Evolutionary conservation across 495 filamentous ascomycete genomes (phyloP).

Genomic region (Opeltia flavorubescens): DNA sequence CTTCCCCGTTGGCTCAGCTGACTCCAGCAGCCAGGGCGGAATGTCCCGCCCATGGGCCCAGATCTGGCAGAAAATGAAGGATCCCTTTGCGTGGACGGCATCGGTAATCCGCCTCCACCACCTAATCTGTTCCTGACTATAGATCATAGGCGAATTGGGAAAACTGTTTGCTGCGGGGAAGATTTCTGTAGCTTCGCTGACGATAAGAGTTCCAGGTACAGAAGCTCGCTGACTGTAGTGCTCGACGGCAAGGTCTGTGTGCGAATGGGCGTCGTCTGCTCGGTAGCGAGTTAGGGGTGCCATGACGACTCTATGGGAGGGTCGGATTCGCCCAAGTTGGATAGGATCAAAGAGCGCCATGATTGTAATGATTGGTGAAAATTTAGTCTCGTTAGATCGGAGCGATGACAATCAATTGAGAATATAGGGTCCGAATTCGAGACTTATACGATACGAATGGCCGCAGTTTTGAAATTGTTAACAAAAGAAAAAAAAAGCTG

Average conservation of each 20-base stretch:
- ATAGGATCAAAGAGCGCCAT: constrained; percentile 39
- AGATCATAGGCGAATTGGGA: constrained; percentile 50
- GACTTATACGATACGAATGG: too few relatives aligned
- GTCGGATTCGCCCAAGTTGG: constrained; percentile 32
- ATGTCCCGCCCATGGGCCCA: constrained; percentile 56
- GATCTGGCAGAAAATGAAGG: constrained; percentile 52
- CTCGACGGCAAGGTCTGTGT: constrained; percentile 28
- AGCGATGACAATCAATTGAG: too few relatives aligned
- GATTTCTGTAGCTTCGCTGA: constrained; percentile 54
- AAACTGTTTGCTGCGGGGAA: constrained; percentile 36
- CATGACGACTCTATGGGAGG: constrained; percentile 39
- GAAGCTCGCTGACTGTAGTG: constrained; percentile 52
- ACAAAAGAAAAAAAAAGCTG: too few relatives aligned
- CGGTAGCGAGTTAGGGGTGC: constrained; percentile 43
- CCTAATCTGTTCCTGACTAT: constrained; percentile 40
- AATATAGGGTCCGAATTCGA: too few relatives aligned
- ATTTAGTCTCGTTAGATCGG: too few relatives aligned
- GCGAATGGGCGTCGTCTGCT: constrained; percentile 27
- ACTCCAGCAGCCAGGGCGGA: constrained; percentile 25
- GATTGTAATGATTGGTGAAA: constrained; percentile 4
- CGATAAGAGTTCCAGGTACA: constrained; percentile 44
- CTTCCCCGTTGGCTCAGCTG: constrained; percentile 19
- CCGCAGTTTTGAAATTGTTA: too few relatives aligned
- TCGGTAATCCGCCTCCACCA: constrained; percentile 50
- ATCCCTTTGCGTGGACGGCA: constrained; percentile 50